Evolutionary conservation across 352 stramenopile species (phyloP).

Genomic region (Achlya hypogyna): DNA sequence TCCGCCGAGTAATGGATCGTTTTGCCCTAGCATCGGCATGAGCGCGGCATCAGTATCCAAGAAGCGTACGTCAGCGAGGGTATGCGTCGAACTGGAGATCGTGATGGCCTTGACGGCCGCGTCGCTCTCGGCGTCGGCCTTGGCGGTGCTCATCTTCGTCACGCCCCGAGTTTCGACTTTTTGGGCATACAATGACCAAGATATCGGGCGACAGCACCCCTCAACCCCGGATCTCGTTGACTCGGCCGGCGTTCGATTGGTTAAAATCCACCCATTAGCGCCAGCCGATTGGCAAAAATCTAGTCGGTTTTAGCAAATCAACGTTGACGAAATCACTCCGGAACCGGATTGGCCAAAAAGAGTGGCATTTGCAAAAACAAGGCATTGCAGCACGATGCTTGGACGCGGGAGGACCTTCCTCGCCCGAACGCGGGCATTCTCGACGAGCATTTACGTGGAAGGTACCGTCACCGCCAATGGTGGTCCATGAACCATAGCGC

Average conservation of each 20-base stretch:
- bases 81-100: slow-evolving; percentile 73
- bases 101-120: slow-evolving; percentile 48
- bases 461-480: neutral
- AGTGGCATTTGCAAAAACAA: neutral
- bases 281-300: slow-evolving; percentile 13
- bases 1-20: slow-evolving; percentile 95
- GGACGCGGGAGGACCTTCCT: neutral
- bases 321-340: no score
- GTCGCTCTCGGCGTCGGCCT: slow-evolving; percentile 9
- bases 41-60: neutral
- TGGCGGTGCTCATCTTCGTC: slow-evolving; percentile 9
- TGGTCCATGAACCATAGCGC: neutral
- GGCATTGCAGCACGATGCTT: neutral
- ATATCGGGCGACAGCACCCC: neutral
- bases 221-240: slow-evolving; percentile 1
- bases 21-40: slow-evolving; percentile 45
- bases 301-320: neutral
- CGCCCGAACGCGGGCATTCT: neutral
- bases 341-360: neutral
- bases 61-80: slow-evolving; percentile 54
- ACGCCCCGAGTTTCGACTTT: slow-evolving; percentile 21
- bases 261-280: neutral
- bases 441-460: slow-evolving; percentile 21
- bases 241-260: neutral
- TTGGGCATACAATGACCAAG: slow-evolving; percentile 1